Evolutionary conservation across 345 rosid genomes (phyloP).

Genomic region (Rhizophora apiculata): DNA sequence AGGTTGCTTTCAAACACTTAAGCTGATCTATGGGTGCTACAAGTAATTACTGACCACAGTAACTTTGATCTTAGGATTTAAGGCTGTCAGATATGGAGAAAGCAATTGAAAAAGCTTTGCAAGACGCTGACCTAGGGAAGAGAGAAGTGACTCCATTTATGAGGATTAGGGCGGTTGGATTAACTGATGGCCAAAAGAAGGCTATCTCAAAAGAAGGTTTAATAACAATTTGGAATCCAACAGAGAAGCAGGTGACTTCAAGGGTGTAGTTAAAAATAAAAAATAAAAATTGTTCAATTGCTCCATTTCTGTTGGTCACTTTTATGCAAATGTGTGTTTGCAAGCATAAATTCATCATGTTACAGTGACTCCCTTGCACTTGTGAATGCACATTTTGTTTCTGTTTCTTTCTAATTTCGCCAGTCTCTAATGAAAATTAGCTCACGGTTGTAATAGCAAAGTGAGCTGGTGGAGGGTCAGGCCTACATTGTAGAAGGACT

Average conservation of each 20-base stretch:
- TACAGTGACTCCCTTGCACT: too few species aligned
- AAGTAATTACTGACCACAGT: slow-evolving; percentile 19
- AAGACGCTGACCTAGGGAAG: slow-evolving; percentile 61
- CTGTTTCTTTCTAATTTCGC: slow-evolving; percentile 1
- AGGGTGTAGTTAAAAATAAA: not conserved
- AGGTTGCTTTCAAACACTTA: slow-evolving; percentile 46
- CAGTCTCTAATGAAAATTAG: slow-evolving; percentile 2
- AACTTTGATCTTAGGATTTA: slow-evolving; percentile 46
- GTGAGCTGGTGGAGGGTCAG: slow-evolving; percentile 77
- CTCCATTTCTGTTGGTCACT: slow-evolving; percentile 3
- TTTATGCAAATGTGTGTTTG: too few species aligned
- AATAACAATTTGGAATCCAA: slow-evolving; percentile 90
- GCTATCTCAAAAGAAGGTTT: slow-evolving; percentile 56
- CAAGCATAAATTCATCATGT: too few species aligned
- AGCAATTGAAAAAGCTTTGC: slow-evolving; percentile 63
- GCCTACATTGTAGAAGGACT: slow-evolving; percentile 67
- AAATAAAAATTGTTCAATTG: not conserved
- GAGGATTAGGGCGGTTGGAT: slow-evolving; percentile 82
- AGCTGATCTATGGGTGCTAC: slow-evolving; percentile 2
- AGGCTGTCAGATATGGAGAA: slow-evolving; percentile 62
- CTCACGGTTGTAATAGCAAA: slow-evolving; percentile 43
- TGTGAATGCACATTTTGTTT: too few species aligned
- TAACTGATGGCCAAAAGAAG: slow-evolving; percentile 40
- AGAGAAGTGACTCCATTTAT: slow-evolving; percentile 84
- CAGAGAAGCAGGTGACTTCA: slow-evolving; percentile 69